Evolutionary conservation across 1,139 yeast species (phyloP), one percentile per base, ranked within the genome.

Genomic region (Blastobotrys serpentis): DNA sequence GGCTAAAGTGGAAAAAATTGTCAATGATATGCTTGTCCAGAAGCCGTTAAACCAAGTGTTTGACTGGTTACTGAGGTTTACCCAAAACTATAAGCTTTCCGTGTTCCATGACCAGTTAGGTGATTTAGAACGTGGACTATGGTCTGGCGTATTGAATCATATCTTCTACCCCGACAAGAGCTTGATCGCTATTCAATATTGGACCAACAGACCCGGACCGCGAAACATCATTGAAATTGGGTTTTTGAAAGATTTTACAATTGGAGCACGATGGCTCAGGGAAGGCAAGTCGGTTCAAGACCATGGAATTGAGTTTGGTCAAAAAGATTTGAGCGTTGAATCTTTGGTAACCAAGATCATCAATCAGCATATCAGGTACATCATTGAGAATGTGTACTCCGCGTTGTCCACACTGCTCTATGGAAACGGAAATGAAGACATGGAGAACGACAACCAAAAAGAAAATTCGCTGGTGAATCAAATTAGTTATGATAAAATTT

Each of bases 21-120:
- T 82, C 11, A 89, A 88, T 65, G 75, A 73, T 32, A 73, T 78
- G 17, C 70, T 88, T 16, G 70, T 75, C 42, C 71, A 68, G 22
- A 73, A 72, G 43, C 81, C 83, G 1, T 71, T 90, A 21, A 60
- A 65, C 0, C 84, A 84, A 1, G 70, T 88, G 18, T 83, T 86
- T 61, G 82, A 78, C 36, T 73, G 87, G 50, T 69, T 90, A 50
- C 86, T 85, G 57, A 76, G 78, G 55, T 87, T 85, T 63, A 75
- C 92, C 10, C 77, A 83, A 26, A 81, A 87, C 22, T 83, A 85
- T 68, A 87, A 87, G 63, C 72, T 90, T 25, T 81, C 85, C 56
- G 70, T 84, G 50, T 71, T 89, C 16, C 82, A 86, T 52, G 73
- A 78, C 39, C 92, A 86, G 60, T 67, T 89, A 47, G 72, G 75